Conservation (phyloP, 192 early-diverging fungal species). For the Geosiphon pyriformis region DNA sequence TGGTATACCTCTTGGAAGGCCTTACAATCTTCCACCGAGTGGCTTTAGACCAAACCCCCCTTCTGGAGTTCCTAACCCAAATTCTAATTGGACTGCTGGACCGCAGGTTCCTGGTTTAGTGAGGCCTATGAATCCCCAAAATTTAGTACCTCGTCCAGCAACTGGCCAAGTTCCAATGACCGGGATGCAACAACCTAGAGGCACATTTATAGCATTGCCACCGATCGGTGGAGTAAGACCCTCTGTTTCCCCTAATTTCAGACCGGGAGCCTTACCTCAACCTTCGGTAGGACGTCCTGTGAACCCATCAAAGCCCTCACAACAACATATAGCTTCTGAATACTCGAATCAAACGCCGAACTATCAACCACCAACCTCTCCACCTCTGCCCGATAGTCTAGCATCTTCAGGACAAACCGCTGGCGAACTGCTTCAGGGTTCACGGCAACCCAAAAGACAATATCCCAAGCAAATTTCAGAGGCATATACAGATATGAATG, state of each 20-base stretch:
- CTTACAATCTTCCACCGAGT: not conserved
- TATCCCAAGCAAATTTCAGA: slow-evolving; percentile 47
- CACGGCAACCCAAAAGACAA: slow-evolving; percentile 43
- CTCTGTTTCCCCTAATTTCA: slow-evolving; percentile 9
- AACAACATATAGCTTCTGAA: slow-evolving; percentile 1
- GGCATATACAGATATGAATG: slow-evolving; percentile 31
- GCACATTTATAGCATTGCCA: not conserved
- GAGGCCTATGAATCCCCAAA: not conserved
- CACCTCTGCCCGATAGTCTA: slow-evolving; percentile 18
- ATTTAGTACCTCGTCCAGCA: not conserved
- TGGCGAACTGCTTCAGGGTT: slow-evolving; percentile 24
- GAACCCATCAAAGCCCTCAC: slow-evolving; percentile 2
- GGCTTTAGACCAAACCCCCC: not conserved
- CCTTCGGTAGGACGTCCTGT: slow-evolving; percentile 22
- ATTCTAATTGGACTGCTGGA: not conserved
- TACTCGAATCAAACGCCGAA: not conserved
- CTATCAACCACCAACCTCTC: slow-evolving; percentile 19
- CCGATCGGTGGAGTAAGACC: slow-evolving; percentile 28
- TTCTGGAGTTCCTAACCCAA: not conserved
- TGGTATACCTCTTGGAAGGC: not conserved
- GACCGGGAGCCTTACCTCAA: slow-evolving; percentile 13
- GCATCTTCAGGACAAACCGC: slow-evolving; percentile 17
- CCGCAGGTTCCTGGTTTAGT: not conserved
- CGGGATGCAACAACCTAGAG: not conserved
- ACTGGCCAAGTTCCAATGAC: not conserved